Base-by-base conservation (phyloP, 116 monocot genomes). In the Trichopus zeylanicus region DNA sequence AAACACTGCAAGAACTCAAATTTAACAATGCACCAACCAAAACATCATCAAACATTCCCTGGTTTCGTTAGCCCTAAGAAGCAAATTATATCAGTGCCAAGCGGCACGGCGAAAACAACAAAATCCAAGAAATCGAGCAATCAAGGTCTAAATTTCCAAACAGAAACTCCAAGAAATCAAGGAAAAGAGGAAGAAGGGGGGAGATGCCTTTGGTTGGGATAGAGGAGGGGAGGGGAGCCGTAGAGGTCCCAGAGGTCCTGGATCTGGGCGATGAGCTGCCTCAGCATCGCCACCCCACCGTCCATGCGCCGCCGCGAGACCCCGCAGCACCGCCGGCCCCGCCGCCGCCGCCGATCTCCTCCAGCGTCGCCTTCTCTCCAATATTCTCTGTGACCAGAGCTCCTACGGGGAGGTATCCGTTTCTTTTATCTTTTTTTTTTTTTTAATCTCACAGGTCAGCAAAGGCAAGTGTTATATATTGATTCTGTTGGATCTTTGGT, bases 261-360 rank as follows among this genome's bases (percentile, higher is more conserved):
- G 48, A 83, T 51, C 70, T 77, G 76, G 21, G 76, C 74, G 37
- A 88, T 77, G 60, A 83, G 71, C 55, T 74, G 83, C 74, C 83
- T 54, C 54, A 88, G 73, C 73, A 78, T 67, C 48, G 79, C 71
- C 63, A 61, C 74, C 31, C n/a, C 42, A 13, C 67, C 67, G 30
- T 46, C 47, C 73, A 55, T 66, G 31, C 29, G 2, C 79, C 67
- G 38, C 57, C 68, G 42, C 3, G n/a, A n/a, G n/a, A n/a, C n/a
- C n/a, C n/a, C n/a, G n/a, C n/a, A n/a, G n/a, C n/a, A n/a, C n/a
- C 42, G 42, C 37, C 7, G 2, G 12, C 7, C 18, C 42, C 46
- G 13, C 71, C 33, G 28, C 60, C 68, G 46, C 27, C 51, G 22
- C 33, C 65, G 46, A 30, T 27, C 57, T 8, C 34, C 29, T 23